These are phyloP conservation scores for Mycena amicta DNA, from an alignment of 768 basidiomycete genomes.

Conservation along the genomic window DNA sequence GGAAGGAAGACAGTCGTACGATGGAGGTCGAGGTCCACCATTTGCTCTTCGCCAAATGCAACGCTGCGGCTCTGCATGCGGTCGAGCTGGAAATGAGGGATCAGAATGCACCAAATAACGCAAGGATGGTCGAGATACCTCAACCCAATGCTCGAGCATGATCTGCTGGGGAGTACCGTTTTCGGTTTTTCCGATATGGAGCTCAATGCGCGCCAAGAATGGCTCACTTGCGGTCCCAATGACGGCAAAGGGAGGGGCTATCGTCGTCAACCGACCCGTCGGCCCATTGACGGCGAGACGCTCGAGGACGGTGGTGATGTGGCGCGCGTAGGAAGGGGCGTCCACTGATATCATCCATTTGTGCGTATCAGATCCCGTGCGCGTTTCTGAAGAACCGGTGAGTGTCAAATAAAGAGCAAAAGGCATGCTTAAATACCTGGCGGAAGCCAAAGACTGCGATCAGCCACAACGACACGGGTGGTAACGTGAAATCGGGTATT, in stretches of 20 bases:
- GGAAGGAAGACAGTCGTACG: slow-evolving; percentile 45
- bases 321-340: slow-evolving; percentile 51
- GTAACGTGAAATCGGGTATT: slow-evolving; percentile 51
- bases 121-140: slow-evolving; percentile 34
- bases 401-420: slow-evolving; percentile 2
- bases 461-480: slow-evolving; percentile 49
- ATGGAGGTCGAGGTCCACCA: slow-evolving; percentile 56
- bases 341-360: slow-evolving; percentile 61
- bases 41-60: slow-evolving; percentile 49
- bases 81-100: slow-evolving; percentile 40
- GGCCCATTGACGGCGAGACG: slow-evolving; percentile 37
- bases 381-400: slow-evolving; percentile 30
- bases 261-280: slow-evolving; percentile 26
- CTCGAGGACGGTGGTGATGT: slow-evolving; percentile 49
- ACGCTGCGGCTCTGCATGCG: slow-evolving; percentile 35
- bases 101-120: background rate
- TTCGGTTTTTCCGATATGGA: slow-evolving; percentile 45
- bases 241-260: slow-evolving; percentile 47
- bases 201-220: slow-evolving; percentile 50
- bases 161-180: slow-evolving; percentile 36
- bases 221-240: slow-evolving; percentile 44
- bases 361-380: slow-evolving; percentile 37
- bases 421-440: slow-evolving; percentile 33
- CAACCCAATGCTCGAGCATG: slow-evolving; percentile 57
- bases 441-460: slow-evolving; percentile 50